A percentile compares a stretch with the other conserved stretches of the same genome.
Evolutionary conservation across 768 basidiomycete species (phyloP).

Genomic region (Amanita brunnescens): DNA sequence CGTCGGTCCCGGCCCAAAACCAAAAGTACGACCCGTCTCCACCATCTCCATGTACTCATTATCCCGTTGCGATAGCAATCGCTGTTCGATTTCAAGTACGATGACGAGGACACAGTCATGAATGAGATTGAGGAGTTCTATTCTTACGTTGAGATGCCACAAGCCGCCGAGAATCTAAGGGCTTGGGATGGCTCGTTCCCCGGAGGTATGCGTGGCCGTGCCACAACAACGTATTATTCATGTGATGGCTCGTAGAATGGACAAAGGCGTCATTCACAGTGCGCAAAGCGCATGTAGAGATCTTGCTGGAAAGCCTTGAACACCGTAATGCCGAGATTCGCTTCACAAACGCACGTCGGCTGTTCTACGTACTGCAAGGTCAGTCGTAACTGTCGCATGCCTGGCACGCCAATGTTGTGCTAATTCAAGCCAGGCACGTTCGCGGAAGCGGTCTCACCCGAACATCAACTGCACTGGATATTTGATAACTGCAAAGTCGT

Average conservation of each 20-base stretch:
- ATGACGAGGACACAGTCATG: conserved; percentile 93
- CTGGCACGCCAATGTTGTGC: neutral
- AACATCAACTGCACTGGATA: conserved; percentile 94
- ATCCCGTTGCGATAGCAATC: conserved; percentile 47
- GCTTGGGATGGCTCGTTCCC: conserved; percentile 82
- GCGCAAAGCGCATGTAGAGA: conserved; percentile 67
- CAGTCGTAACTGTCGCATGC: conserved; percentile 7
- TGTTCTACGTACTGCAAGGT: conserved; percentile 95
- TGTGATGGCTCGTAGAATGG: conserved; percentile 49
- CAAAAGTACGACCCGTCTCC: conserved; percentile 44
- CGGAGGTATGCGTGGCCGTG: conserved; percentile 39
- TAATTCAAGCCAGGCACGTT: conserved; percentile 58
- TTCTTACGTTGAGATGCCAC: conserved; percentile 91
- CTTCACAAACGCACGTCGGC: conserved; percentile 75
- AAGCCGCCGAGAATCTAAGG: conserved; percentile 78
- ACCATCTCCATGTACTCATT: neutral
- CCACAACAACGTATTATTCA: conserved; percentile 7
- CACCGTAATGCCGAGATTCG: conserved; percentile 78
- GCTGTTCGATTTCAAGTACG: conserved; percentile 87
- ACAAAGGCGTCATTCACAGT: conserved; percentile 52
- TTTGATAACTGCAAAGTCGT: conserved; percentile 89
- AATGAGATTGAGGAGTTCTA: conserved; percentile 98
- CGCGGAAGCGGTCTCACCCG: conserved; percentile 82
- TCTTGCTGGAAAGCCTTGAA: conserved; percentile 81
- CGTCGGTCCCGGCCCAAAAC: conserved; percentile 61